Evolutionary conservation across 805 yeast genomes (phyloP), one percentile per base, ranked within the genome.

Genomic region (Tetrapisispora phaffii): DNA sequence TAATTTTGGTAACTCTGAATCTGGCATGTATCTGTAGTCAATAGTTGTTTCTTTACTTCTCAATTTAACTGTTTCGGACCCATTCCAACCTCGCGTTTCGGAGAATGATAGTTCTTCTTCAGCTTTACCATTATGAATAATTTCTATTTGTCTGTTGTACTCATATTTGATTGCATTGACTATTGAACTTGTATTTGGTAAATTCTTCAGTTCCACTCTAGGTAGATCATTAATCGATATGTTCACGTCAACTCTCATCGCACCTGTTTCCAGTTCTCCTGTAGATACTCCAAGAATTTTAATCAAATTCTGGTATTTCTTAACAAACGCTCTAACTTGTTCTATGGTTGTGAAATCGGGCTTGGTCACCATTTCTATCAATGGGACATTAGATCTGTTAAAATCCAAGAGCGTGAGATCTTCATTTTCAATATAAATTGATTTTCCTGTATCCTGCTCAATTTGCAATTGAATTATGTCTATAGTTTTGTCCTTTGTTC

Each of bases 1-100:
- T 4, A 89, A 64, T 1, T 66, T 62, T 0, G 93, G 88, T 26
- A 93, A 66, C 60, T 93, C 98, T 1, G 94, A 85, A 60, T 93
- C 98, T 0, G 97, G 96, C 74, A 90, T 82, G 59, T 88, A 93
- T 55, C 97, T 70, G 63, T 93, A 93, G 62, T 93, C 98, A 12
- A 85, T 74, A 0, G 85, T 75, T 34, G 76, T 75, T 60, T 90
- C 97, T 56, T 93, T 93, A 3, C 76, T 70, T 58, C 98, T 75
- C 41, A 83, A 65, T 41, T 75, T 71, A 38, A 73, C 69, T 0
- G 97, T 90, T 35, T 70, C 67, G 2, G 63, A 63, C 2, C 96
- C 97, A 55, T 82, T 81, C 96, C 97, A 93, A 17, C 96, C 93
- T 57, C 97, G 73, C 0, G 98, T 93, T 56, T 89, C 95, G 16